Base-by-base conservation (phyloP, 2,329 filamentous ascomycete species). In the Sporothrix humicola region DNA sequence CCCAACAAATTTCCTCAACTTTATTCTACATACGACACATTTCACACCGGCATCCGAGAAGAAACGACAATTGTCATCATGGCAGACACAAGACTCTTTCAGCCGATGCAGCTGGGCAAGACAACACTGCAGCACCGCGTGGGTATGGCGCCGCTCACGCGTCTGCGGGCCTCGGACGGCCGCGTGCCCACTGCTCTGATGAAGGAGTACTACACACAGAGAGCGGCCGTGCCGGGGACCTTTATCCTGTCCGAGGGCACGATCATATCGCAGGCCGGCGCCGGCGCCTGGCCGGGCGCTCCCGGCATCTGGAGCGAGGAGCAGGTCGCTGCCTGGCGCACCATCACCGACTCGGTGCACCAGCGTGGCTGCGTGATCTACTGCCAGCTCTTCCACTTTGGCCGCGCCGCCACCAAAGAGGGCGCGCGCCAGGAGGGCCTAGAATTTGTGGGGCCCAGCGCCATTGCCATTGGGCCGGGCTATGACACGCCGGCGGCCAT, bases 341-440 rank as follows among this genome's bases (percentile, higher is more conserved):
- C n/a, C 1, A 50, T 76, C 42, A 75, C 73, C 0, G 72, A 75
- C 17, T 73, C 72, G 0, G 75, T 77, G 13, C 76, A 77, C 48
- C 59, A 50, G 63, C 50, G 70, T n/a, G 76, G 75, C 31, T 31
- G 54, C 26, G 72, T 73, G 69, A 72, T 75, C 58, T 74, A 69
- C 56, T 70, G 84, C 6, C 90, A 92, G 79, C 82, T 92, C 0
- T 91, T 80, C 79, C 78, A 81, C 42, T 75, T 79, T 0, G 81
- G 81, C 0, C 81, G 81, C 0, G 79, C 76, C 52, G 87, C 79
- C 37, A n/a, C 82, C 1, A 73, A 81, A 56, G 81, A 37, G 31
- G 69, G 37, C 20, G 52, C 52, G n/a, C 52, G 52, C 2, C 5
- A 8, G 26, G 15, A 42, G 10, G 82, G 82, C 0, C 75, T 77